Evolutionary conservation across 257 asterid species (phyloP), one percentile per base, ranked within the genome.

Genomic region (Solanum virginianum): DNA sequence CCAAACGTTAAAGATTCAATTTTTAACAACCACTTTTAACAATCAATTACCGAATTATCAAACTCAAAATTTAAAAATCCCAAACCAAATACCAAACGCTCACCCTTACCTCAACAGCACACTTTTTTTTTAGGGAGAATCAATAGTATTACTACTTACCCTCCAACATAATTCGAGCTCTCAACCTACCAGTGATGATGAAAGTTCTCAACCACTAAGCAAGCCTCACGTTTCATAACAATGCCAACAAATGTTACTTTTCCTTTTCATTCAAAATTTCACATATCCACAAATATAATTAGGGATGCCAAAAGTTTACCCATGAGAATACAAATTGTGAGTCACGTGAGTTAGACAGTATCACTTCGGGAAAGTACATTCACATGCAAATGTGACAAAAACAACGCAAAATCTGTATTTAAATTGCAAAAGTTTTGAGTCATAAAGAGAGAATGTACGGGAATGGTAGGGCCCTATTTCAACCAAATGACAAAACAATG

Each of bases 351-450:
- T 86, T 70, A 70, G 60, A 60, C 62, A 62, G 85, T 62, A 82
- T 62, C 88, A 84, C 89, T 87, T 85, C 81, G 91, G 91, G 91
- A 88, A 89, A 87, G 93, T 90, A 89, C 93, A 88, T 88, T 92
- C 95, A 92, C 95, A 88, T 90, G 95, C 92, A 89, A 88, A 87
- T 86, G 92, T 92, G 87, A 92, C 86, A 81, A 86, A 86, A 84
- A 86, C 70, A 83, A 89, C 86, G 88, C 87, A 90, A 89, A 66
- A 90, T 43, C 79, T 80, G 85, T 90, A 79, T 79, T 85, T 85
- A 85, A 88, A 84, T 77, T 87, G 86, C 89, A 88, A 89, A 32
- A 88, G 29, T 90, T 88, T 65, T 80, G 84, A 82, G 87, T 49
- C 62, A 80, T 88, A 39, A 60, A 82, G 77, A 82, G 39, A 29